Base-by-base conservation (phyloP, 306 rosid species). In the Fragaria vesca region DNA sequence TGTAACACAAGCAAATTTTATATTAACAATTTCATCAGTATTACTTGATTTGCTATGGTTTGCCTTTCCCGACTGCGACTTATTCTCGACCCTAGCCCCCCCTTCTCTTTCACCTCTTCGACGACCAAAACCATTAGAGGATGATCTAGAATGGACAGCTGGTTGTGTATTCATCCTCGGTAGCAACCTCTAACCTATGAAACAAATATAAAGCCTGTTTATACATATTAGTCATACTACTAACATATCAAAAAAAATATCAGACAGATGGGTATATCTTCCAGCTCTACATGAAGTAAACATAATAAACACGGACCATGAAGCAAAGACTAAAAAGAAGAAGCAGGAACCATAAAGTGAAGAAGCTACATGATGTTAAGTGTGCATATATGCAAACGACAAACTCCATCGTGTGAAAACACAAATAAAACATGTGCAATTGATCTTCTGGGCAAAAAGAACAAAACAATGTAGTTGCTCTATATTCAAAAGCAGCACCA, bases 111-210 rank as follows among this genome's bases (percentile, higher is more conserved):
- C 97, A 34, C 90, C 87, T 85, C 94, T 95, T 51, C 94, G 82
- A 78, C 96, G 96, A 76, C 89, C 90, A 87, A 86, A 90, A 76
- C 97, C 99, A 87, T 95, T 95, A 67, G 87, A 63, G 79, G 96
- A 85, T 54, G 92, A 79, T 87, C 88, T 93, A 60, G 89, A 75
- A 74, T 85, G 96, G 74, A 78, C 79, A 82, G 84, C 79, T 76
- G 69, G 97, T 80, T 91, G 96, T 78, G 81, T 78, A 93, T 66
- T 91, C 97, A 91, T 93, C 84, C 86, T 90, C 81, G 58, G 83
- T 83, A 80, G 77, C 82, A 87, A 78, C 85, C 85, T 82, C 88
- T 76, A 78, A 84, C 83, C 88, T 84, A 79, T 60, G 55, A 50
- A 61, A 75, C 62, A 7, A 69, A 24, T 9, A 60, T 15, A 34